Evolutionary conservation across 371 early-diverging fungal genomes (phyloP).

Genomic region (Syncephalis fuscata): DNA sequence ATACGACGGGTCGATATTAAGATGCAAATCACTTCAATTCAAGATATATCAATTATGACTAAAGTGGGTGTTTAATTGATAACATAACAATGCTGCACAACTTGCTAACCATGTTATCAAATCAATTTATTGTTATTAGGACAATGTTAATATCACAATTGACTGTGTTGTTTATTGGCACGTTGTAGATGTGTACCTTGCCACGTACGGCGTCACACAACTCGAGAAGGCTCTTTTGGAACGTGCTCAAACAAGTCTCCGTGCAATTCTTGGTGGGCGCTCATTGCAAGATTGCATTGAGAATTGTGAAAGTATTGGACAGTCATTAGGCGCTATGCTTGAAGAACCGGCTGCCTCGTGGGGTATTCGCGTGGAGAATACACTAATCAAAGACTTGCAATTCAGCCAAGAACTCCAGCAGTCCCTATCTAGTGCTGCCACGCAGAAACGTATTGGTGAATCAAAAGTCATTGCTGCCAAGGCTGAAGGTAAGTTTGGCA

Average conservation of each 20-base stretch:
- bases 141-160: slow-evolving; percentile 64
- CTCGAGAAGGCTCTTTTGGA: slow-evolving; percentile 62
- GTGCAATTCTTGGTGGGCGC: slow-evolving; percentile 47
- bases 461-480: slow-evolving; percentile 77
- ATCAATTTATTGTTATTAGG: slow-evolving; percentile 12
- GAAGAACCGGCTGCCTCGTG: slow-evolving; percentile 48
- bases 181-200: slow-evolving; percentile 63
- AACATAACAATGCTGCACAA: slow-evolving; percentile 14
- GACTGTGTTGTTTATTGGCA: slow-evolving; percentile 81
- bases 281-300: slow-evolving; percentile 61
- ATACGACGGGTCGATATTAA: slow-evolving; percentile 28
- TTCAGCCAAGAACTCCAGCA: slow-evolving; percentile 65
- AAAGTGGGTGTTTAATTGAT: slow-evolving; percentile 14
- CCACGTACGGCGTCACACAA: slow-evolving; percentile 54
- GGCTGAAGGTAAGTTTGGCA: slow-evolving; percentile 42
- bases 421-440: slow-evolving; percentile 79
- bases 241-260: slow-evolving; percentile 54
- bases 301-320: slow-evolving; percentile 61
- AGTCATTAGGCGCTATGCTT: slow-evolving; percentile 23
- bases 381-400: slow-evolving; percentile 73
- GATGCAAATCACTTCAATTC: slow-evolving; percentile 14
- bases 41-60: slow-evolving; percentile 14
- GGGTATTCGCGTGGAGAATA: slow-evolving; percentile 67
- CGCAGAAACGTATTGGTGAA: slow-evolving; percentile 74
- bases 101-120: slow-evolving; percentile 21